phyloP scores from a whole-genome alignment of 1,284 basidiomycete genomes.

The Ceratorhiza oryzae-sativae region DNA sequence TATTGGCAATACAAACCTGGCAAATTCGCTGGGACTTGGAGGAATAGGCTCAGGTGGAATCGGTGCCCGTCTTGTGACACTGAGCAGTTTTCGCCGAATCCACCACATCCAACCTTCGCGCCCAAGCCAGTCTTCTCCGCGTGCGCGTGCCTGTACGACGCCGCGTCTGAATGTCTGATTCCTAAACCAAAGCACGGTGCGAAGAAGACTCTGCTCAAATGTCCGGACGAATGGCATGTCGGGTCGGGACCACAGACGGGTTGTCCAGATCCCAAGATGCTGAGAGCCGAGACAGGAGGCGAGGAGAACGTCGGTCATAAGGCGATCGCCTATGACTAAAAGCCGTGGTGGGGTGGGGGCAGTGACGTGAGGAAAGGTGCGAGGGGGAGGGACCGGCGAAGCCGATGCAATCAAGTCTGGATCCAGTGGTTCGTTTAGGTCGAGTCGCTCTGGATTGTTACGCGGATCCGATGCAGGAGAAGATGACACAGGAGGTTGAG shows the following conservation, averaged over 20 bases:
- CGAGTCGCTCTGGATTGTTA: conserved; percentile 14
- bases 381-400: conserved; percentile 51
- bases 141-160: conserved; percentile 4
- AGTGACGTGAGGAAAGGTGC: background rate
- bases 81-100: background rate
- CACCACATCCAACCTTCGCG: conserved; percentile 1
- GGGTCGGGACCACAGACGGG: conserved; percentile 29
- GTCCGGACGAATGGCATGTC: conserved; percentile 50
- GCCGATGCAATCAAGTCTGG: conserved; percentile 13
- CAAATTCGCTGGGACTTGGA: background rate
- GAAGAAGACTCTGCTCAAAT: conserved; percentile 48
- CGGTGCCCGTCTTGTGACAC: background rate
- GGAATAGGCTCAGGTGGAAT: background rate
- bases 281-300: conserved; percentile 61
- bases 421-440: conserved; percentile 42
- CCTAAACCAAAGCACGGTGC: background rate
- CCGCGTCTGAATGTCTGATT: conserved; percentile 17
- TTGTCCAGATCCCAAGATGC: conserved; percentile 44
- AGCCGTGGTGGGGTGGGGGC: background rate
- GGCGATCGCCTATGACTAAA: conserved; percentile 87
- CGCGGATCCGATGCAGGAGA: conserved; percentile 39
- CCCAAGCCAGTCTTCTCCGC: conserved; percentile 13
- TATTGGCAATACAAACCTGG: conserved; percentile 1
- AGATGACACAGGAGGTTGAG: conserved; percentile 25
- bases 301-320: conserved; percentile 90